Conservation (phyloP, 176 grass and related monocot genomes). For the Lolium perenne region DNA sequence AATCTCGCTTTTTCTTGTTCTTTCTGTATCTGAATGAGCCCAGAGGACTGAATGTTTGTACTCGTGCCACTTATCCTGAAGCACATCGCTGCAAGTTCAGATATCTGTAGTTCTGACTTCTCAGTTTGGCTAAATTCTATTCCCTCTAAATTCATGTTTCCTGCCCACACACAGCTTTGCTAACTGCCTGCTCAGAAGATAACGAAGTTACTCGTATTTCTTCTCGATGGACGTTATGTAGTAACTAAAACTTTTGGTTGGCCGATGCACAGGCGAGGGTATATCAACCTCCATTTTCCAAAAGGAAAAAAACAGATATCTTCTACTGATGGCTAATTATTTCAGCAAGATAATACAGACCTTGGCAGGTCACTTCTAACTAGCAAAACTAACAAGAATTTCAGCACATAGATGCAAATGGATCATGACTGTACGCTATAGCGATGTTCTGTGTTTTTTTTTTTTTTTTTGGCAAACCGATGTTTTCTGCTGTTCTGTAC, state of each 20-base stretch:
- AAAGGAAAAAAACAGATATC: neutral
- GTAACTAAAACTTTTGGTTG: neutral
- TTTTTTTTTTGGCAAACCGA: no score
- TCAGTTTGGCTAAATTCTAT: neutral
- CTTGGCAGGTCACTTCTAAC: neutral
- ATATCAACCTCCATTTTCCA: neutral
- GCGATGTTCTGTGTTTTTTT: neutral
- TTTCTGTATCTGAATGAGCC: neutral
- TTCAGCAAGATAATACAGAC: neutral
- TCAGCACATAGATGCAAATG: neutral
- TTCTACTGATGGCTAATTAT: neutral
- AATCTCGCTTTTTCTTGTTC: neutral
- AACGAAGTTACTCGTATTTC: neutral
- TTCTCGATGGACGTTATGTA: neutral
- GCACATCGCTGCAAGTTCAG: neutral
- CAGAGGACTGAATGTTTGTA: neutral
- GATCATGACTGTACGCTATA: neutral
- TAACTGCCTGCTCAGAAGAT: neutral
- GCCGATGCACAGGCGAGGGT: neutral
- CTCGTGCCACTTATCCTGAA: neutral
- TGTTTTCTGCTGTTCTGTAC: neutral
- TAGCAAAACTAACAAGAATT: neutral
- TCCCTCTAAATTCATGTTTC: neutral
- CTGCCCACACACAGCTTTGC: neutral
- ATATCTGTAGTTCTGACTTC: neutral